Evolutionary conservation across 108 stramenopile species (phyloP).

Genomic region (Licmophora abbreviata): DNA sequence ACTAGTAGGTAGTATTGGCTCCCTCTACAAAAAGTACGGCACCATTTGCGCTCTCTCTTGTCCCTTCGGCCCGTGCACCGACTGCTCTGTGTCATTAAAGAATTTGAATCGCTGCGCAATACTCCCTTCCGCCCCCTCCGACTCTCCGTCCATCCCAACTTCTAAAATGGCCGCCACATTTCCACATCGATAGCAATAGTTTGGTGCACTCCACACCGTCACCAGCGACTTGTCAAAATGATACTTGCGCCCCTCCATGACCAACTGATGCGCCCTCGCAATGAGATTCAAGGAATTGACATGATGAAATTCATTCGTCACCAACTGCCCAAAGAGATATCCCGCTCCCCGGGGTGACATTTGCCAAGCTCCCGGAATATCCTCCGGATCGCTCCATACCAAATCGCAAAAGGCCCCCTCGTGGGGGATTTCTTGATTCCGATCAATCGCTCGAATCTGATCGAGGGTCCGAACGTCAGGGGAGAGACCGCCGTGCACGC

Average conservation of each 20-base stretch:
- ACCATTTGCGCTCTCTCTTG: slow-evolving; percentile 78
- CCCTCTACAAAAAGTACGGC: slow-evolving; percentile 87
- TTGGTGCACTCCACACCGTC: slow-evolving; percentile 98
- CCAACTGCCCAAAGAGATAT: slow-evolving; percentile 96
- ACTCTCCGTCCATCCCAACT: slow-evolving; percentile 31
- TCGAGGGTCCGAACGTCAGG: slow-evolving; percentile 94
- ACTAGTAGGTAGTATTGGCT: background rate
- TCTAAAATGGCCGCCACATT: slow-evolving; percentile 96
- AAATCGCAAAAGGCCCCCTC: slow-evolving; percentile 99
- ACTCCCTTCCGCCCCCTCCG: slow-evolving; percentile 31
- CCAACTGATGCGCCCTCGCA: slow-evolving; percentile 95
- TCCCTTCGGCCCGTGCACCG: slow-evolving; percentile 80
- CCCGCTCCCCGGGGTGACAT: slow-evolving; percentile 96
- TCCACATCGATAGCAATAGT: slow-evolving; percentile 98
- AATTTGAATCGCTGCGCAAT: slow-evolving; percentile 77
- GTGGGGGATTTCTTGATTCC: slow-evolving; percentile 98
- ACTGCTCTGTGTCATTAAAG: slow-evolving; percentile 76
- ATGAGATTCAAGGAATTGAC: slow-evolving; percentile 89
- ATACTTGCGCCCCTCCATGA: slow-evolving; percentile 96
- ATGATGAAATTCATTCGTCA: slow-evolving; percentile 95
- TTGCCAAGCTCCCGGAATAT: slow-evolving; percentile 87
- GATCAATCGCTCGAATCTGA: slow-evolving; percentile 97
- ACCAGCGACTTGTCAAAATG: slow-evolving; percentile 95
- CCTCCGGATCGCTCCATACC: slow-evolving; percentile 98
- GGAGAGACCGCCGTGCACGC: slow-evolving; percentile 94